A percentile compares a stretch with the other conserved stretches of the same genome.
These are phyloP conservation scores for Erythrophleum ivorense DNA, from an alignment of 331 rosid genomes.

Conservation along the genomic window DNA sequence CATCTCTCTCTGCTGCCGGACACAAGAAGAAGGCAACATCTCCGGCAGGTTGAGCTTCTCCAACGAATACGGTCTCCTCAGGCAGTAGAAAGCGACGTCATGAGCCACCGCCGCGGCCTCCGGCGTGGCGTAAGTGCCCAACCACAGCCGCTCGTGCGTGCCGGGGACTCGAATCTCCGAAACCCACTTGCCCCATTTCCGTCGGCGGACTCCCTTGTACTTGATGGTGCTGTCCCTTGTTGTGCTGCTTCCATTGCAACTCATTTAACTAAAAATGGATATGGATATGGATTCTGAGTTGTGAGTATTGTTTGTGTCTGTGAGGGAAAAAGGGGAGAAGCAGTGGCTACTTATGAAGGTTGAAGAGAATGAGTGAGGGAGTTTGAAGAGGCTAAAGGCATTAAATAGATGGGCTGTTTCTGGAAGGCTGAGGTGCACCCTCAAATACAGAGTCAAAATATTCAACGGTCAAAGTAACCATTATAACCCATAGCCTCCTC, in stretches of 20 bases:
- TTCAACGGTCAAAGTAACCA: background rate
- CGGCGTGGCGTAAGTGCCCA: constrained; percentile 70
- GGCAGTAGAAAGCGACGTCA: constrained; percentile 73
- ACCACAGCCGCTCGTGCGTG: constrained; percentile 69
- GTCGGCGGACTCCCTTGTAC: constrained; percentile 74
- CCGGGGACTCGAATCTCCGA: constrained; percentile 93
- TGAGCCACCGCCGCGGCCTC: constrained; percentile 89
- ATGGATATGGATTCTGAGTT: background rate
- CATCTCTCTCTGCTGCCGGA: constrained; percentile 42
- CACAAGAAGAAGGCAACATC: constrained; percentile 34
- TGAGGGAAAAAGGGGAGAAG: background rate
- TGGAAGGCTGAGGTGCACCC: background rate
- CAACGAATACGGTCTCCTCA: constrained; percentile 54
- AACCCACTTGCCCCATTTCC: constrained; percentile 97
- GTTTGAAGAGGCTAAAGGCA: background rate
- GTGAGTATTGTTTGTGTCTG: background rate
- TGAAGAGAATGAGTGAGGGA: background rate
- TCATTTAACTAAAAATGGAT: background rate
- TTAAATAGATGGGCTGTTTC: too few relatives aligned
- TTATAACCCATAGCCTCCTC: background rate
- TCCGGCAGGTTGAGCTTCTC: constrained; percentile 74
- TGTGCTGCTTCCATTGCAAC: background rate
- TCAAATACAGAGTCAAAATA: background rate
- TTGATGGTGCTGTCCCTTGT: constrained; percentile 15
- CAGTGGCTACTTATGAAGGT: background rate